These are phyloP conservation scores for Trichoderma atrobrunneum DNA, from an alignment of 2,329 filamentous ascomycete species.

Conservation along the genomic window DNA sequence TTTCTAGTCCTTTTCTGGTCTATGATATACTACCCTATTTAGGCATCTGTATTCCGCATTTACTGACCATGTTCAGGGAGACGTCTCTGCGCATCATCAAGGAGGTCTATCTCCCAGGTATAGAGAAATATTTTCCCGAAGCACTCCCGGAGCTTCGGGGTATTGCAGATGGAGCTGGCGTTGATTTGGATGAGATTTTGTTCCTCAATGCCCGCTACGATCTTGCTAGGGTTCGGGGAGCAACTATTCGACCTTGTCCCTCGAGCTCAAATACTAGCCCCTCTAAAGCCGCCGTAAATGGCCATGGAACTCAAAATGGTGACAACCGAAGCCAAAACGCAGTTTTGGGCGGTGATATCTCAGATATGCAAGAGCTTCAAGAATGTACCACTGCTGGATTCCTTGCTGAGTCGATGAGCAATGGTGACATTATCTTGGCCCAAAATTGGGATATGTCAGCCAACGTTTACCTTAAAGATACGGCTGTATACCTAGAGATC, in stretches of 20 bases:
- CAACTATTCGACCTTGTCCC: neutral
- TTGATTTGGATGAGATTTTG: neutral
- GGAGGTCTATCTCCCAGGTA: neutral
- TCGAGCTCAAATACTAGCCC: neutral
- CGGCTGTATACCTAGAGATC: constrained; percentile 14
- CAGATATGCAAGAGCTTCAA: neutral
- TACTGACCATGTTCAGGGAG: neutral
- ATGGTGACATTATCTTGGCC: constrained; percentile 14
- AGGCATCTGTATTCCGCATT: neutral
- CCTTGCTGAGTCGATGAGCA: neutral
- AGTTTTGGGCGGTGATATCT: neutral
- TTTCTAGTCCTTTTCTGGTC: neutral
- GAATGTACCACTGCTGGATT: constrained; percentile 17
- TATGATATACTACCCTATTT: neutral
- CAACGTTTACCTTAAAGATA: constrained; percentile 13
- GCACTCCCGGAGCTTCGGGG: neutral
- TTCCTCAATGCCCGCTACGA: neutral
- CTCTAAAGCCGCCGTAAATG: neutral
- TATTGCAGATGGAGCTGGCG: neutral
- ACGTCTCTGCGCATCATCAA: neutral
- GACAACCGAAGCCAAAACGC: neutral
- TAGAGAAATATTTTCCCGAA: neutral
- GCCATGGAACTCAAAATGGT: neutral
- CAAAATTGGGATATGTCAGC: constrained; percentile 21
- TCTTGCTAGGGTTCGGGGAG: neutral